Conservation (phyloP, 768 basidiomycete species). For the Butyriboletus loyo region DNA sequence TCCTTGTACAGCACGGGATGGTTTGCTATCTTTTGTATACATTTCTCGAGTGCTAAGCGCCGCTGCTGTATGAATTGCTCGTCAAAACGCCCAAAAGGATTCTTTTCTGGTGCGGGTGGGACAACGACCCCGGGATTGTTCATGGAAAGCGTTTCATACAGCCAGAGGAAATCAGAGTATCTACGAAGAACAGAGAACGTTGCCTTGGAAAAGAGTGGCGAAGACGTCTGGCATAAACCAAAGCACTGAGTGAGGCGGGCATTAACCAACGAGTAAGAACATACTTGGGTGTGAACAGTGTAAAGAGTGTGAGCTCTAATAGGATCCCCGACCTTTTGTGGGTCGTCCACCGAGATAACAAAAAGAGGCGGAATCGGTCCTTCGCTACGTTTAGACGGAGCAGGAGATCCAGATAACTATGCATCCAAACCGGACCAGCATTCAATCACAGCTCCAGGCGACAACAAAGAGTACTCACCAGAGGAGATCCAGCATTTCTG, state of each 20-base stretch:
- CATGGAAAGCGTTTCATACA: conserved; percentile 80
- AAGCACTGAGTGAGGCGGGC: not conserved
- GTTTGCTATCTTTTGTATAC: conserved; percentile 88
- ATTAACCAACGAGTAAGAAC: conserved; percentile 18
- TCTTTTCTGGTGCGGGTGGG: conserved; percentile 96
- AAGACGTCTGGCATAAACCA: conserved; percentile 61
- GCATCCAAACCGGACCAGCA: not conserved
- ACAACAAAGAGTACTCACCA: conserved; percentile 4
- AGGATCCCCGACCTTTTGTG: conserved; percentile 95
- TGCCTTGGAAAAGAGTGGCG: conserved; percentile 76
- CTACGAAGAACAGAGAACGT: conserved; percentile 93
- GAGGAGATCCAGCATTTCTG: conserved; percentile 27
- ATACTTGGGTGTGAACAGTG: conserved; percentile 86
- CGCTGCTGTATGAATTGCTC: conserved; percentile 88
- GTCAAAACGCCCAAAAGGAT: conserved; percentile 88
- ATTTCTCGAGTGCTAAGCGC: conserved; percentile 79
- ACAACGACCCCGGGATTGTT: conserved; percentile 98
- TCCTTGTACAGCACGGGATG: conserved; percentile 91
- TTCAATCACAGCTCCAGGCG: not conserved
- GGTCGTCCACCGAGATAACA: conserved; percentile 90
- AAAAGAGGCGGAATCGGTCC: conserved; percentile 68
- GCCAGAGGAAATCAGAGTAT: conserved; percentile 97
- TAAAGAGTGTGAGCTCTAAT: conserved; percentile 95
- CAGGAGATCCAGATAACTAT: conserved; percentile 17
- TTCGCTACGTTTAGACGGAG: conserved; percentile 27